Percentiles rank a stretch among this genome's conserved stretches.
phyloP scores from a whole-genome alignment of 164 flowering plant species.

The Magnolia changhungtana region DNA sequence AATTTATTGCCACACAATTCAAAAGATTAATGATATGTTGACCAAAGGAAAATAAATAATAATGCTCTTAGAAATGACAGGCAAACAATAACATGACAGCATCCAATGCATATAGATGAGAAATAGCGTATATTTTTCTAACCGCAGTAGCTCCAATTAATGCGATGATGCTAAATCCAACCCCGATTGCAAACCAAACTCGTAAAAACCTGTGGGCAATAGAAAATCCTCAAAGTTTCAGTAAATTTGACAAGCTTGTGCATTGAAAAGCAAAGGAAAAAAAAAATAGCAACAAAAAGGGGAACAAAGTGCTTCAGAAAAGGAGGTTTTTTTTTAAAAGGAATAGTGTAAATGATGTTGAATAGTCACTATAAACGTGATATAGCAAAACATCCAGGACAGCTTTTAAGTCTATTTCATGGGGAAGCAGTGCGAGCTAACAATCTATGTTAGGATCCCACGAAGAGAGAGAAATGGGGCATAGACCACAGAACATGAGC shows the following conservation, averaged over 20 bases:
- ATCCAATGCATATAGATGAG: background rate
- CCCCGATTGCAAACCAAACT: conserved; percentile 15
- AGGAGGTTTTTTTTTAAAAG: background rate
- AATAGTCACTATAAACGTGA: background rate
- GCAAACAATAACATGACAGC: background rate
- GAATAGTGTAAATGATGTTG: background rate
- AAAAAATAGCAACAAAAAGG: background rate
- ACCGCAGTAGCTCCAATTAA: conserved; percentile 9
- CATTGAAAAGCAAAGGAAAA: background rate
- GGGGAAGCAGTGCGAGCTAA: background rate
- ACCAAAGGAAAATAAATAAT: too few relatives aligned
- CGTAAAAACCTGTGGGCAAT: conserved; percentile 10
- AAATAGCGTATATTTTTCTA: background rate
- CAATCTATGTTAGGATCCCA: too few relatives aligned
- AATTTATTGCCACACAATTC: too few relatives aligned
- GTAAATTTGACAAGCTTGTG: background rate
- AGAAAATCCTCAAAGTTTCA: background rate
- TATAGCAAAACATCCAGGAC: background rate
- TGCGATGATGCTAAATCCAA: conserved; percentile 13
- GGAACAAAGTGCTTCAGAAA: background rate
- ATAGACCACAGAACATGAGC: too few relatives aligned
- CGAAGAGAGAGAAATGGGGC: too few relatives aligned
- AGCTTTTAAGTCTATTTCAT: background rate
- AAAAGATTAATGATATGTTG: too few relatives aligned
- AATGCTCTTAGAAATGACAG: background rate